Conservation (phyloP, 306 rosid genomes). For the Coriaria nepalensis region DNA sequence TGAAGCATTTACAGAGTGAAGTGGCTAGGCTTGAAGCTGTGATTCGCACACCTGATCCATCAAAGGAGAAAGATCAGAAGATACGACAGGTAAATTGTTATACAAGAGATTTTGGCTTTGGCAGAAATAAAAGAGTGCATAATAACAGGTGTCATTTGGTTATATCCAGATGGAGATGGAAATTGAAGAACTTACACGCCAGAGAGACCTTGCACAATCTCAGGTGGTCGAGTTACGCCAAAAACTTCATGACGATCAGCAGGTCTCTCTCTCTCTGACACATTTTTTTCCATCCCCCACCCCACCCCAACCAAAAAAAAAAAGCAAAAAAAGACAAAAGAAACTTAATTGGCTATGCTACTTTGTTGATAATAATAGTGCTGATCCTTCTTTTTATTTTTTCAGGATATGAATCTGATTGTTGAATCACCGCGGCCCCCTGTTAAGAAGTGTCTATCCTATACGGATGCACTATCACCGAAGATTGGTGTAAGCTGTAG, state of each 20-base stretch:
- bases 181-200: slow-evolving; percentile 77
- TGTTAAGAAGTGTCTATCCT: slow-evolving; percentile 91
- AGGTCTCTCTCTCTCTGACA: slow-evolving; percentile 37
- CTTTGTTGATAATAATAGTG: not conserved
- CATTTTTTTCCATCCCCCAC: not conserved
- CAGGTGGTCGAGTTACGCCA: slow-evolving; percentile 71
- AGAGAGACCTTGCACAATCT: slow-evolving; percentile 82
- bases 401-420: slow-evolving; percentile 43
- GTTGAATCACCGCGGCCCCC: slow-evolving; percentile 38
- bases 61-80: slow-evolving; percentile 70
- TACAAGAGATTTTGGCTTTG: not conserved
- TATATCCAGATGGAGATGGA: slow-evolving; percentile 85
- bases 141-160: slow-evolving; percentile 12
- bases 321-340: too few relatives aligned
- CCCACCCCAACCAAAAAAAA: not conserved
- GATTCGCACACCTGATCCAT: slow-evolving; percentile 84
- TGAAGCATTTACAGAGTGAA: slow-evolving; percentile 93
- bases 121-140: slow-evolving; percentile 1
- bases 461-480: slow-evolving; percentile 42
- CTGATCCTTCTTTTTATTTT: not conserved
- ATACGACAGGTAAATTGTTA: slow-evolving; percentile 69
- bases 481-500: slow-evolving; percentile 31
- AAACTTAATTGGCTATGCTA: not conserved
- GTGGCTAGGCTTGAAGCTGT: slow-evolving; percentile 96
- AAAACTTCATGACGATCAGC: slow-evolving; percentile 68